phyloP scores from a whole-genome alignment of 148 eudicot species.

The Vaccinium vitisidaea region DNA sequence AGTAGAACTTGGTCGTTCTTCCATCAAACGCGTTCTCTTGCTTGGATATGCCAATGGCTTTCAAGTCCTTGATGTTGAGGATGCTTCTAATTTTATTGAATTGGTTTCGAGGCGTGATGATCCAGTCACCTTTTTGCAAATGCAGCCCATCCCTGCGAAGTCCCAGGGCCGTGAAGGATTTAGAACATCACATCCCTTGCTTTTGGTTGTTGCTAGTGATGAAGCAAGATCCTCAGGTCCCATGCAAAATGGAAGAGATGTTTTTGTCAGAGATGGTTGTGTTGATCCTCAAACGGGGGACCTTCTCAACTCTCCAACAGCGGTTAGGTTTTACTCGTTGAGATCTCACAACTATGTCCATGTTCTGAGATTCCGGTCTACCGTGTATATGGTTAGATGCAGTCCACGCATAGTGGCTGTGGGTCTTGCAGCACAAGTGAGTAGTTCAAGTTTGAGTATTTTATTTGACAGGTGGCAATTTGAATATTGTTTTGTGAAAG shows the following conservation, averaged over 20 bases:
- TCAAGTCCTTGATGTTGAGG: constrained; percentile 91
- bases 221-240: constrained; percentile 55
- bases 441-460: constrained; percentile 12
- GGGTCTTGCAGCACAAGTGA: constrained; percentile 89
- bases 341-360: constrained; percentile 81
- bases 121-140: constrained; percentile 85
- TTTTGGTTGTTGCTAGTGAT: constrained; percentile 88
- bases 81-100: constrained; percentile 80
- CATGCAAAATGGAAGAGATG: constrained; percentile 54
- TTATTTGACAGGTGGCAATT: background rate
- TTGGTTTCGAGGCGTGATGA: constrained; percentile 89
- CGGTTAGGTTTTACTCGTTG: constrained; percentile 92
- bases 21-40: constrained; percentile 61
- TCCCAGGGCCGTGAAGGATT: constrained; percentile 57
- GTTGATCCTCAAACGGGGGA: constrained; percentile 53
- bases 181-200: constrained; percentile 69
- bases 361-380: constrained; percentile 74
- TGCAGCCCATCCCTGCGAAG: constrained; percentile 72
- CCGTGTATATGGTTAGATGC: constrained; percentile 83
- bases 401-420: constrained; percentile 90
- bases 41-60: constrained; percentile 93
- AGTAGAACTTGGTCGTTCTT: constrained; percentile 67
- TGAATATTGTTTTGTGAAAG: background rate
- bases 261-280: constrained; percentile 42
- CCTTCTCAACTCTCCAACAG: constrained; percentile 57